Percentiles rank a stretch among this genome's conserved stretches.
Evolutionary conservation across 306 rosid species (phyloP).

Genomic region (Rosa persica): DNA sequence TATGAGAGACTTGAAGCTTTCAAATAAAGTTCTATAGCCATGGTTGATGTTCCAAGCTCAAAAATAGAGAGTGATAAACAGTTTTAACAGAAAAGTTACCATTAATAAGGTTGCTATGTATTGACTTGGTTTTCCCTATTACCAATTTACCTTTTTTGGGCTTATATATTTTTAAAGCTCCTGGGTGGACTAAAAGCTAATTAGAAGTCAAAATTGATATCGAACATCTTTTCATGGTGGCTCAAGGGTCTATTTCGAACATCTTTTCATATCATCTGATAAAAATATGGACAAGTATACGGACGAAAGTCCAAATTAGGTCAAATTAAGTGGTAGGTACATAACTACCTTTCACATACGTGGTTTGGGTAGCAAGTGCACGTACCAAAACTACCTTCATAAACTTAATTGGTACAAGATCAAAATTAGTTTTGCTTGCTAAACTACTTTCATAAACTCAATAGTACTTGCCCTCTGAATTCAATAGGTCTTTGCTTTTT

Average conservation of each 20-base stretch:
- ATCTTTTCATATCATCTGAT: too few species aligned
- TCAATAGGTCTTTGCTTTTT: not conserved
- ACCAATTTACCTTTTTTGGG: not conserved
- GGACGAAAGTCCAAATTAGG: too few species aligned
- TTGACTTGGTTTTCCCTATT: not conserved
- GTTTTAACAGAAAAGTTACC: too few species aligned
- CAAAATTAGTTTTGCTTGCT: not conserved
- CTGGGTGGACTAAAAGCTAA: not conserved
- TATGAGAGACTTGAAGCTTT: too few species aligned
- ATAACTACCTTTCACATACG: too few species aligned
- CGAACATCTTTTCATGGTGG: not conserved
- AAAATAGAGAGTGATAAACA: too few species aligned
- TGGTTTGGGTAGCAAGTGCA: not conserved
- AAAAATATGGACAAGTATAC: too few species aligned
- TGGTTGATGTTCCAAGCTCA: too few species aligned
- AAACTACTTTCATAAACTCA: not conserved
- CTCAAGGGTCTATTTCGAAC: not conserved
- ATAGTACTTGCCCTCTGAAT: not conserved
- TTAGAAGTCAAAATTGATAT: not conserved
- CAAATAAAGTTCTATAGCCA: too few species aligned
- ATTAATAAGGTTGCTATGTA: not conserved
- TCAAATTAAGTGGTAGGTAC: too few species aligned
- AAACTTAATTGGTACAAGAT: not conserved
- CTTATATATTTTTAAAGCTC: too few species aligned
- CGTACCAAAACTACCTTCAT: not conserved